A percentile compares a stretch with the other conserved stretches of the same genome.
Evolutionary conservation across 805 yeast genomes (phyloP).

Genomic region (Dipodascopsis uninucleata): DNA sequence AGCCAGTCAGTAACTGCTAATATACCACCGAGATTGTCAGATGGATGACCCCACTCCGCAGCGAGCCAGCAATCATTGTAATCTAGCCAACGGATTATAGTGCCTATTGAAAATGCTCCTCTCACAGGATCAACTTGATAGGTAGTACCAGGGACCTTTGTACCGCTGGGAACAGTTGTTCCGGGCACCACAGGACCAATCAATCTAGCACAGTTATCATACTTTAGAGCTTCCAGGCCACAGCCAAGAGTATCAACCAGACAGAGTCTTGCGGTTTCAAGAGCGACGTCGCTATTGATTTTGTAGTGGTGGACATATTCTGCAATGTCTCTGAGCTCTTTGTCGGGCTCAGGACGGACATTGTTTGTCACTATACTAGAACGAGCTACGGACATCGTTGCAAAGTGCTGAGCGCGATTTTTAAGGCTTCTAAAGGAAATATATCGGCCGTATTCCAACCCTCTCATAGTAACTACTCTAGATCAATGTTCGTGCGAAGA

Average conservation of each 20-base stretch:
- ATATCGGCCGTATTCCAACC: too few relatives aligned
- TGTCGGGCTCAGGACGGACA: constrained; percentile 51
- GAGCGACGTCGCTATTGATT: constrained; percentile 46
- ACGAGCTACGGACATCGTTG: constrained; percentile 7
- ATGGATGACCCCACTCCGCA: constrained; percentile 69
- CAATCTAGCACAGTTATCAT: constrained; percentile 46
- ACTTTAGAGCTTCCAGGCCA: constrained; percentile 56
- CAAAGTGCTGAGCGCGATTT: constrained; percentile 1
- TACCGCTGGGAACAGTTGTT: constrained; percentile 51
- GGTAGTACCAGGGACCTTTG: constrained; percentile 52
- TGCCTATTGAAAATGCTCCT: constrained; percentile 57
- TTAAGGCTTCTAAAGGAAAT: too few relatives aligned
- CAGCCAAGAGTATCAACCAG: constrained; percentile 57
- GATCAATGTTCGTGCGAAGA: too few relatives aligned
- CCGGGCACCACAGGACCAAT: constrained; percentile 60
- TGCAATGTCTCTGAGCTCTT: constrained; percentile 49
- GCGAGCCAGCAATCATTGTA: constrained; percentile 65
- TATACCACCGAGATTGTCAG: constrained; percentile 58
- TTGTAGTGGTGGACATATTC: constrained; percentile 47
- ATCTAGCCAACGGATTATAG: constrained; percentile 58
- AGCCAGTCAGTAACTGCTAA: constrained; percentile 56
- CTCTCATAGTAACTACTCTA: too few relatives aligned
- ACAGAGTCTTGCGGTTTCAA: constrained; percentile 54
- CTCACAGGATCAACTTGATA: constrained; percentile 52
- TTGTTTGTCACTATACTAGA: constrained; percentile 40